A percentile compares a stretch with the other conserved stretches of the same genome.
phyloP scores from a whole-genome alignment of 2,329 filamentous ascomycete genomes.

The Aspergillus hortae region DNA sequence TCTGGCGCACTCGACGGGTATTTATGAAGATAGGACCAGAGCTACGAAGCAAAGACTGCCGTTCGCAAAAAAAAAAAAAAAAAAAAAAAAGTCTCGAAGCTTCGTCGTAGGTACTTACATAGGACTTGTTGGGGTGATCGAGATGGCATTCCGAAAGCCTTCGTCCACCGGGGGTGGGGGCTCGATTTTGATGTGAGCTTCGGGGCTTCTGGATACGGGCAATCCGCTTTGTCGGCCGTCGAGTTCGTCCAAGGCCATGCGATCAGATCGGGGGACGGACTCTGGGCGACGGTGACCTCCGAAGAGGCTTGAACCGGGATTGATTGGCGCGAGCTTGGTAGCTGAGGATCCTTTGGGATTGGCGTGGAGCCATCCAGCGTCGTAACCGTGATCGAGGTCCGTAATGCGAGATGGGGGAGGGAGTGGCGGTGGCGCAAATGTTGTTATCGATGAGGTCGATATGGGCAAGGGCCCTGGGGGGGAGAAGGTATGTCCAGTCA shows the following conservation, averaged over 20 bases:
- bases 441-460: slow-evolving; percentile 49
- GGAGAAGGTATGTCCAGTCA: slow-evolving; percentile 39
- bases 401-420: slow-evolving; percentile 62
- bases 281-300: slow-evolving; percentile 42
- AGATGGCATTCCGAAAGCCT: slow-evolving; percentile 31
- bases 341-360: slow-evolving; percentile 50
- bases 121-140: slow-evolving; percentile 25
- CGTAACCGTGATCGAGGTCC: slow-evolving; percentile 55
- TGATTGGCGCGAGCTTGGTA: slow-evolving; percentile 47
- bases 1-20: neutral
- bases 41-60: too few species aligned
- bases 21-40: neutral
- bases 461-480: slow-evolving; percentile 60
- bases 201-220: slow-evolving; percentile 28
- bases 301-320: slow-evolving; percentile 49
- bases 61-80: neutral
- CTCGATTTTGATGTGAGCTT: slow-evolving; percentile 34
- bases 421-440: slow-evolving; percentile 57
- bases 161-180: slow-evolving; percentile 30
- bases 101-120: slow-evolving; percentile 27
- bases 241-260: slow-evolving; percentile 35
- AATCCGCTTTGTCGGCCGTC: slow-evolving; percentile 29
- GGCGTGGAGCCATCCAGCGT: slow-evolving; percentile 62
- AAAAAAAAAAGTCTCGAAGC: too few species aligned
- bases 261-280: slow-evolving; percentile 29